Conservation (phyloP, 345 rosid species). For the Limnanthes douglasii region DNA sequence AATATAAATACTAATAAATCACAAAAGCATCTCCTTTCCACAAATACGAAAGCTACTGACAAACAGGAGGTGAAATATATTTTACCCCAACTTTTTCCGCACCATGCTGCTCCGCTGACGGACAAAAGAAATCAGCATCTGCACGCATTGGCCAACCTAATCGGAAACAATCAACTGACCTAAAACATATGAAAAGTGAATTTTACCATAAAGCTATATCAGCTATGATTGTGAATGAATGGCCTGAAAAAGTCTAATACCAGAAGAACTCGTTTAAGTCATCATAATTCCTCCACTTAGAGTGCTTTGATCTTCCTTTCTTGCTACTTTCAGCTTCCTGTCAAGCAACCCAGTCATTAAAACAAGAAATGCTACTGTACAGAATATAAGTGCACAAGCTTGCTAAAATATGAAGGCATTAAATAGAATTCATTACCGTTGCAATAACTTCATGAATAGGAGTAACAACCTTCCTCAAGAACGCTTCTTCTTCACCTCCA, state of each 20-base stretch:
- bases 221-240: not conserved
- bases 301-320: constrained; percentile 87
- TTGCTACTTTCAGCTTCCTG: constrained; percentile 88
- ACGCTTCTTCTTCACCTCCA: constrained; percentile 97
- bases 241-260: constrained; percentile 17
- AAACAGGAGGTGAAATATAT: too few species aligned
- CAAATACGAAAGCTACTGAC: too few species aligned
- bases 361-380: constrained; percentile 2
- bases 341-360: constrained; percentile 9
- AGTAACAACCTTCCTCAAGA: constrained; percentile 79
- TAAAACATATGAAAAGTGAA: constrained; percentile 15
- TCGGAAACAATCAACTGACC: constrained; percentile 96
- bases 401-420: constrained; percentile 1
- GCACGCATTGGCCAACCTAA: constrained; percentile 99
- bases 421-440: constrained; percentile 24
- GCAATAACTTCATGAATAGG: constrained; percentile 82
- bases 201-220: not conserved
- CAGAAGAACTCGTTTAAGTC: constrained; percentile 97
- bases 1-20: too few species aligned
- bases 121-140: constrained; percentile 81
- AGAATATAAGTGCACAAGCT: constrained; percentile 1
- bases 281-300: constrained; percentile 98
- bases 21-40: too few species aligned
- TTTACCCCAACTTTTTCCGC: constrained; percentile 52
- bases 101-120: constrained; percentile 15